Evolutionary conservation across 2,329 filamentous ascomycete species (phyloP), one percentile per base, ranked within the genome.

Genomic region (Paecilomyces variotii): DNA sequence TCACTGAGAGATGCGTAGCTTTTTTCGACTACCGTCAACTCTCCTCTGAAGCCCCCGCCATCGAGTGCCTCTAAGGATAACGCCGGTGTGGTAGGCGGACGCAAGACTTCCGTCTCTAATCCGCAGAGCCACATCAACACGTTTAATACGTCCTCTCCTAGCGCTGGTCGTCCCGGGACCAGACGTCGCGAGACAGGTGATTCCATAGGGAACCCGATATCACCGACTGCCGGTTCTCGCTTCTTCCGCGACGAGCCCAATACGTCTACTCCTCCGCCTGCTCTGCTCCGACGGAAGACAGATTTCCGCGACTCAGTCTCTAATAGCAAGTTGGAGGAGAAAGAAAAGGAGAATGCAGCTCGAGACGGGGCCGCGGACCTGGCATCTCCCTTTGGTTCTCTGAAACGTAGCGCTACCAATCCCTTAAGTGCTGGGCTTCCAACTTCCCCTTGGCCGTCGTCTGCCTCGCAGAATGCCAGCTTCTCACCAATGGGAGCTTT

Each of bases 1-100:
- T 54, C 60, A 59, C 60, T 64, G 70, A 62, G 72, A 60, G 60
- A 63, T 58, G 65, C 68, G 55, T 72, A 96, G 88, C 79, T 89
- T 62, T 97, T 97, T 74, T 77, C 85, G 55, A 84, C 84, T 55
- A 94, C 95, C 63, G 91, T 99, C 70, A 99, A 97, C 74, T 97
- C 94, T 35, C 89, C 91, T 34, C 80, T 97, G 65, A 97, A 97
- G 75, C 88, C 90, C 7, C 89, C 90, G 24, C 84, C 86, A 32
- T 88, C 90, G 68, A 83, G 79, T 61, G 73, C 78, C 26, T 81
- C 79, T 67, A 93, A 90, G 78, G 85, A 77, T 74, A 72, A 70
- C 59, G 59, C 62, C 32, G 63, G 59, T 55, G 55, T 66, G 32
- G 81, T 74, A 60, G 81, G 72, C 73, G 82, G 74, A 72, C 89